Evolutionary conservation across 768 basidiomycete genomes (phyloP).

Genomic region (Termitomyces heimii): DNA sequence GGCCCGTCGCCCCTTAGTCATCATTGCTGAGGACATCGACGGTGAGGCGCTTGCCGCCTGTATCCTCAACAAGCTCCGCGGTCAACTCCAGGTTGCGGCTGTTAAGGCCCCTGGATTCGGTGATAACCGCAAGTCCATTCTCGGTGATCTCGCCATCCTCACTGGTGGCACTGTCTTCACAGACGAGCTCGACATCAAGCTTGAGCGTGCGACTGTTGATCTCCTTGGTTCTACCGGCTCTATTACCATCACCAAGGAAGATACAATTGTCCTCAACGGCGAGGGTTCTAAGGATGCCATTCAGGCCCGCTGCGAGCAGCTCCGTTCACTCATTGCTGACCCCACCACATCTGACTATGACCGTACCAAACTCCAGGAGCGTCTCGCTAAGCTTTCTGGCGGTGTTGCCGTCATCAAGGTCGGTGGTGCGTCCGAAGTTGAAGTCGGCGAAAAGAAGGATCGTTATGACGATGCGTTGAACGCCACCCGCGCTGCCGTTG

Average conservation of each 20-base stretch:
- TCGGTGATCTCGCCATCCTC: slow-evolving; percentile 94
- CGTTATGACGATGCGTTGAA: slow-evolving; percentile 96
- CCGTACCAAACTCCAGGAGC: slow-evolving; percentile 91
- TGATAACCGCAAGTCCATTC: slow-evolving; percentile 98
- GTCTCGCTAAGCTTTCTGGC: slow-evolving; percentile 91
- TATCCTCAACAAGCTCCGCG: slow-evolving; percentile 98
- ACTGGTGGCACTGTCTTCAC: slow-evolving; percentile 98
- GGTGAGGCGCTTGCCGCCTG: slow-evolving; percentile 97
- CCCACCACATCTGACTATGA: slow-evolving; percentile 89
- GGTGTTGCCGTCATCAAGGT: slow-evolving; percentile 99
- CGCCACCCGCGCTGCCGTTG: slow-evolving; percentile 97
- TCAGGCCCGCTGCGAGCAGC: slow-evolving; percentile 92
- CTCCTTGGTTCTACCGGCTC: slow-evolving; percentile 88
- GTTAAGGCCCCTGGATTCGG: slow-evolving; percentile 99
- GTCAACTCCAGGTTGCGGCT: slow-evolving; percentile 89
- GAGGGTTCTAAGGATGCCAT: slow-evolving; percentile 88
- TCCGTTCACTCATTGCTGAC: slow-evolving; percentile 79
- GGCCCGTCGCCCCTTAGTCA: slow-evolving; percentile 82
- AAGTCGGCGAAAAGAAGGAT: slow-evolving; percentile 99
- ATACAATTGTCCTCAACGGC: slow-evolving; percentile 94
- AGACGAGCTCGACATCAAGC: slow-evolving; percentile 94
- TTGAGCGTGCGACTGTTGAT: slow-evolving; percentile 84
- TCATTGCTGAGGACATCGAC: slow-evolving; percentile 97
- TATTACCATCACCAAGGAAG: slow-evolving; percentile 95
- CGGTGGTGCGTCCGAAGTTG: slow-evolving; percentile 89